Evolutionary conservation across 306 rosid species (phyloP).

Genomic region (peach (Prunus persica)): Prunus_persica_NCBIv2 NC_034010.1:26521001-26521500

Average conservation of each 20-base stretch:
- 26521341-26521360: background rate
- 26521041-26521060: background rate
- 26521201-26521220: too few relatives aligned
- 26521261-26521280: background rate
- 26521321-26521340: background rate
- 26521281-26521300: background rate
- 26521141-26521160: too few relatives aligned
- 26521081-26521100: background rate
- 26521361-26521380: background rate
- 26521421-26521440: background rate
- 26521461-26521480: background rate
- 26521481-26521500: background rate
- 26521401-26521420: background rate
- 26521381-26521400: background rate
- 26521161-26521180: too few relatives aligned
- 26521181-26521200: too few relatives aligned
- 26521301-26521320: background rate
- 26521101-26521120: background rate
- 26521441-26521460: background rate
- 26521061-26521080: background rate
- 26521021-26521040: background rate
- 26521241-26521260: background rate
- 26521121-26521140: background rate
- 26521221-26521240: background rate
- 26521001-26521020: too few relatives aligned